phyloP scores from a whole-genome alignment of 208 protist species.

The Crithidia acanthocephali region DNA sequence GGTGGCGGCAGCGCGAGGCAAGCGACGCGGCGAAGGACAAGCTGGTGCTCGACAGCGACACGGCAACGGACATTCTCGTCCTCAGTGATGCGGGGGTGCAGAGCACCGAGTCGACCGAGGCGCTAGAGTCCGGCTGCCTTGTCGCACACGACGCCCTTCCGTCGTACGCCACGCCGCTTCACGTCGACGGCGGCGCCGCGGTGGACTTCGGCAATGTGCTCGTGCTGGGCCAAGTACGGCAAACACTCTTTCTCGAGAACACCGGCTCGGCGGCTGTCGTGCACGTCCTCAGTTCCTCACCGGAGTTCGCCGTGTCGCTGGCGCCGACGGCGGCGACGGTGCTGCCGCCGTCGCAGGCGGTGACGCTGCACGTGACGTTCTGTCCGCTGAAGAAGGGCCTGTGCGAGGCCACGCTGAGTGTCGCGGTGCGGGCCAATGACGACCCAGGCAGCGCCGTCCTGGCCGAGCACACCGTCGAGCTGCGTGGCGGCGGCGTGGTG shows the following conservation, averaged over 20 bases:
- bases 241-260: conserved; percentile 77
- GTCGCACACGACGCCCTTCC: conserved; percentile 11
- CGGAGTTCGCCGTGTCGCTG: conserved; percentile 51
- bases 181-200: background rate
- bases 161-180: conserved; percentile 15
- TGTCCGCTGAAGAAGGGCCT: conserved; percentile 53
- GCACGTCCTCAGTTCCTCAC: conserved; percentile 56
- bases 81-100: conserved; percentile 5
- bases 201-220: conserved; percentile 35
- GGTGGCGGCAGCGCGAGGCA: conserved; percentile 30
- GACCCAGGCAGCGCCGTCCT: conserved; percentile 47
- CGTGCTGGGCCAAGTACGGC: conserved; percentile 44
- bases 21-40: background rate
- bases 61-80: conserved; percentile 6
- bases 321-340: conserved; percentile 29
- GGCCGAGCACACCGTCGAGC: conserved; percentile 52
- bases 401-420: conserved; percentile 51
- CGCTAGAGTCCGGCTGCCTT: conserved; percentile 2
- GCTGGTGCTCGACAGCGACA: background rate
- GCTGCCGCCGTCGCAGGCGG: conserved; percentile 41
- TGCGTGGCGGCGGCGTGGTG: conserved; percentile 66
- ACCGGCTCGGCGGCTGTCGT: conserved; percentile 73
- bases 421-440: conserved; percentile 49
- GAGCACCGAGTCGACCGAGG: background rate
- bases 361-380: conserved; percentile 67